A percentile compares a stretch with the other conserved stretches of the same genome.
Evolutionary conservation across 768 basidiomycete genomes (phyloP).

Genomic region (Mycena rebaudengoi): DNA sequence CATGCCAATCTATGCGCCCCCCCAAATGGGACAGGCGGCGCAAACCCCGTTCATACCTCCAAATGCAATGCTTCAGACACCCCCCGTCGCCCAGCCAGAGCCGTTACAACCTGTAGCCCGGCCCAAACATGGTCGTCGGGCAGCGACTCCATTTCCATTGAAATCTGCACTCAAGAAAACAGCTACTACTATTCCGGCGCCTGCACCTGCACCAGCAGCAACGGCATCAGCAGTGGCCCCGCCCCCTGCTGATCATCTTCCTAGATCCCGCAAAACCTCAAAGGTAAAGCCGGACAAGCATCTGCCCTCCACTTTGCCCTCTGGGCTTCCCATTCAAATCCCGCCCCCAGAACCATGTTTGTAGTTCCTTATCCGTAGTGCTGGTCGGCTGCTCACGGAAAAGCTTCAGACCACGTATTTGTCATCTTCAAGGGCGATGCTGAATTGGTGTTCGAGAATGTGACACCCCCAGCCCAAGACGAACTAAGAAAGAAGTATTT

Average conservation of each 20-base stretch:
- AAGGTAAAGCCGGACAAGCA: slow-evolving; percentile 33
- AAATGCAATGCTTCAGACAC: slow-evolving; percentile 15
- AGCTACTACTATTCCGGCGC: slow-evolving; percentile 34
- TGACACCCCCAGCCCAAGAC: slow-evolving; percentile 60
- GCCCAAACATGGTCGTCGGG: slow-evolving; percentile 29
- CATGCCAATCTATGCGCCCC: slow-evolving; percentile 30
- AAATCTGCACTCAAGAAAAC: slow-evolving; percentile 70
- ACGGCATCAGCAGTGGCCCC: slow-evolving; percentile 14
- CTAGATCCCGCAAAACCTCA: slow-evolving; percentile 54
- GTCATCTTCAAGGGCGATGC: slow-evolving; percentile 72
- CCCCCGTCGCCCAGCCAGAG: slow-evolving; percentile 16
- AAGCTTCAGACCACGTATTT: slow-evolving; percentile 72
- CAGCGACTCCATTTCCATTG: slow-evolving; percentile 41
- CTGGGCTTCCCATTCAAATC: slow-evolving; percentile 33
- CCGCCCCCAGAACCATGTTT: slow-evolving; percentile 17
- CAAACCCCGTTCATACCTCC: slow-evolving; percentile 29
- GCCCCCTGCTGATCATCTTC: slow-evolving; percentile 31
- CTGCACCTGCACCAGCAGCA: slow-evolving; percentile 31
- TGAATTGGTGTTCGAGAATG: slow-evolving; percentile 67
- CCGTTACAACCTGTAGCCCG: slow-evolving; percentile 22
- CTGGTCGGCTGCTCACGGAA: no score
- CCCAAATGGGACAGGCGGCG: slow-evolving; percentile 12
- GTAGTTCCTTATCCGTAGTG: slow-evolving; percentile 17
- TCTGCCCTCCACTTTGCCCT: slow-evolving; percentile 41
- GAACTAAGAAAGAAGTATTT: slow-evolving; percentile 64